These are phyloP conservation scores for Talaromyces stipitatus DNA, from an alignment of 495 filamentous ascomycete species.

Conservation along the genomic window DNA sequence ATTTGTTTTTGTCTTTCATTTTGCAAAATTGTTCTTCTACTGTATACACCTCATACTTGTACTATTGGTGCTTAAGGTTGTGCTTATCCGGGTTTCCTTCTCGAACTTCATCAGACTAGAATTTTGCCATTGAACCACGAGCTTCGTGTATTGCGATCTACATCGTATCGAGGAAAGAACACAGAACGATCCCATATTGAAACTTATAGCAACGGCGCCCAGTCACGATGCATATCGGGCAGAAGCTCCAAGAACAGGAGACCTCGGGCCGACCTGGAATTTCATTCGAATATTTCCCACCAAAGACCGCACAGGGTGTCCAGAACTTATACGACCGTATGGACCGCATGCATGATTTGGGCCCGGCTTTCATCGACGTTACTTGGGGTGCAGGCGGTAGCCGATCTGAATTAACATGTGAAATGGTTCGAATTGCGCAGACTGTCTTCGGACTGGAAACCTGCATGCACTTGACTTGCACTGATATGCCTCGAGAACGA, in stretches of 20 bases:
- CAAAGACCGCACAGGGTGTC: slow-evolving; percentile 96
- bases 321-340: slow-evolving; percentile 99
- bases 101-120: background rate
- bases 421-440: slow-evolving; percentile 97
- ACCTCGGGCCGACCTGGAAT: slow-evolving; percentile 70
- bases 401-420: slow-evolving; percentile 83
- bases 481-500: slow-evolving; percentile 89
- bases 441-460: slow-evolving; percentile 96
- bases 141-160: background rate
- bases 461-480: slow-evolving; percentile 99
- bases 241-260: slow-evolving; percentile 82
- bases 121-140: background rate
- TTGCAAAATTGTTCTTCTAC: background rate
- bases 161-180: background rate
- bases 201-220: background rate
- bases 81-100: background rate
- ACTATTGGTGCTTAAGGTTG: background rate
- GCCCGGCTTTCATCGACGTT: slow-evolving; percentile 93
- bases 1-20: background rate
- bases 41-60: background rate
- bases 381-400: slow-evolving; percentile 97
- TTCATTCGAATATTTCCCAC: slow-evolving; percentile 99
- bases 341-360: slow-evolving; percentile 94
- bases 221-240: slow-evolving; percentile 72
- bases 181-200: too few species aligned